phyloP scores from a whole-genome alignment of 345 rosid genomes.

The Crucihimalaya himalaica region DNA sequence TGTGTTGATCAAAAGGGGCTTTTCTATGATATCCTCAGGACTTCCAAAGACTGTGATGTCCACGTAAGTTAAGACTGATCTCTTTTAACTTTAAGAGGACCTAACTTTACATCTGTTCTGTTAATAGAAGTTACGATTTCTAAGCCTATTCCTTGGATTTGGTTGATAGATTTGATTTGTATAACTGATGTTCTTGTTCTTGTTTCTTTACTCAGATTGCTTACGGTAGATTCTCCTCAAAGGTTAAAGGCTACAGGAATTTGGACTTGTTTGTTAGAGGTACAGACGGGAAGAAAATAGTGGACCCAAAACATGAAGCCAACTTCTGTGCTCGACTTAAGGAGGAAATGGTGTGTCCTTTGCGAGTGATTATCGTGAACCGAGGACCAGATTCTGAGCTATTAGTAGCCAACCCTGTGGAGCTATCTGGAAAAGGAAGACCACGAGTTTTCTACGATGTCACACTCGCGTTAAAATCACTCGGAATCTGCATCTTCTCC shows the following conservation, averaged over 20 bases:
- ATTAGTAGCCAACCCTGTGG: slow-evolving; percentile 75
- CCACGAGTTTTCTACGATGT: slow-evolving; percentile 77
- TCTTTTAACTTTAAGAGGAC: not conserved
- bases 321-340: slow-evolving; percentile 55
- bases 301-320: slow-evolving; percentile 51
- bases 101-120: not conserved
- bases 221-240: slow-evolving; percentile 63
- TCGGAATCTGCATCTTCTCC: slow-evolving; percentile 70
- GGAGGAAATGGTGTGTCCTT: slow-evolving; percentile 63
- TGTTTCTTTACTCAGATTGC: slow-evolving; percentile 51
- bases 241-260: slow-evolving; percentile 48
- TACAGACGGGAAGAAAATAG: slow-evolving; percentile 65
- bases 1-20: slow-evolving; percentile 78
- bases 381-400: slow-evolving; percentile 79
- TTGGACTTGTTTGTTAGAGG: slow-evolving; percentile 67
- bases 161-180: not conserved
- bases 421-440: slow-evolving; percentile 72
- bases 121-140: not conserved
- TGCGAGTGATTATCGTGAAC: slow-evolving; percentile 57
- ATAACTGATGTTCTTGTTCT: not conserved
- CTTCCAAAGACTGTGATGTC: slow-evolving; percentile 70
- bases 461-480: slow-evolving; percentile 60
- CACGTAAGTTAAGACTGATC: slow-evolving; percentile 45
- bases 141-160: not conserved
- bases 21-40: slow-evolving; percentile 70